Evolutionary conservation across 768 basidiomycete species (phyloP).

Genomic region (Austroboletus festivus): DNA sequence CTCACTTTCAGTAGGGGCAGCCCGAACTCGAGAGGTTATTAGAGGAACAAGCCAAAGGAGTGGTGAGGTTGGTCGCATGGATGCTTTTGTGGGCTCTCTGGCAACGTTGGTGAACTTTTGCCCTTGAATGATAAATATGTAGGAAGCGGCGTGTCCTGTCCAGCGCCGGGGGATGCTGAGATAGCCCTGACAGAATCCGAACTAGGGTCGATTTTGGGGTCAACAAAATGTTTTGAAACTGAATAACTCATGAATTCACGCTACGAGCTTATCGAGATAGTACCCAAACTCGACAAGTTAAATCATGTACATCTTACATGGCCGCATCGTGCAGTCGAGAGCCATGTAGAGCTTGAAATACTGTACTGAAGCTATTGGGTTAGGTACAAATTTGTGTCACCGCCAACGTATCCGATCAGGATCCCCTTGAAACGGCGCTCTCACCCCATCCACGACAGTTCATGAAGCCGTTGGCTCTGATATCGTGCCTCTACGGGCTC

Average conservation of each 20-base stretch:
- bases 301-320: background rate
- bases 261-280: too few species aligned
- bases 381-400: too few species aligned
- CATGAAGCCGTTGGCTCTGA: constrained; percentile 51
- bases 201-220: too few species aligned
- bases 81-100: constrained; percentile 4
- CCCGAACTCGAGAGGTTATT: constrained; percentile 9
- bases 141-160: too few species aligned
- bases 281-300: too few species aligned
- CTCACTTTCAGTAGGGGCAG: constrained; percentile 43
- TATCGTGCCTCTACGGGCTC: constrained; percentile 28
- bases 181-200: too few species aligned
- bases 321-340: too few species aligned
- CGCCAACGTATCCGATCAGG: background rate
- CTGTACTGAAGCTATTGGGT: background rate
- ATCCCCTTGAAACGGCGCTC: background rate
- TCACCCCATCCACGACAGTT: background rate
- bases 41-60: constrained; percentile 18
- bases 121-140: background rate
- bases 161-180: too few species aligned
- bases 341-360: too few species aligned
- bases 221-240: too few species aligned
- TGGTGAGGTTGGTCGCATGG: constrained; percentile 10
- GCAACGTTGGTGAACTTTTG: constrained; percentile 2
- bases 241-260: too few species aligned